Base-by-base conservation (phyloP, 140 eudicot species). In the Senecio squalidus region DNA sequence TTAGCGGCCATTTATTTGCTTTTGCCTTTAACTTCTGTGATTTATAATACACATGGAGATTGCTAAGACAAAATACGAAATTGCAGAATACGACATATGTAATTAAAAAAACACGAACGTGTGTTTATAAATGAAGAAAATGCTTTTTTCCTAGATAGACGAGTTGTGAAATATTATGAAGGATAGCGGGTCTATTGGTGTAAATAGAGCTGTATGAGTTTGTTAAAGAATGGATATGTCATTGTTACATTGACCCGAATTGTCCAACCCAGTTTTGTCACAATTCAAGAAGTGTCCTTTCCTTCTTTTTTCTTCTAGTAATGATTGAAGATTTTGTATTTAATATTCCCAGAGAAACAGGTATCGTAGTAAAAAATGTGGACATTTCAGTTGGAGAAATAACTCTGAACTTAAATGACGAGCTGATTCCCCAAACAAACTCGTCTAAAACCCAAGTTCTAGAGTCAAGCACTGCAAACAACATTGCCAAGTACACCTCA, bases 371-470 rank as follows among this genome's bases (percentile, higher is more conserved):
- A 59, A 84, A 79, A 68, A 69, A 87, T 58, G 67, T 92, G 71
- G 96, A 87, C 56, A 62, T 92, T 49, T 64, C 75, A 39, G 63
- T 68, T 65, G 98, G 98, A 48, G 89, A 84, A 64, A 80, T 92
- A 20, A 50, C 71, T 18, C 28, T 92, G 58, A 84, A 79, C 78
- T 52, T 92, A 60, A 69, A 77, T 41, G 98, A 87, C 79, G 86
- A 81, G 62, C 50, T 91, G 63, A 68, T 87, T 47, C 45, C 44
- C 5, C 70, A 73, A 62, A 76, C 71, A 55, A 84, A 79, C 73
- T 57, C 75, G 47, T 46, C 80, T 58, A 34, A 64, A 25, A 76
- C 64, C 26, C 73, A 48, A 55, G 64, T 52, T 66, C 40, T 54
- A 34, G 71, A 70, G 16, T 67, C 86, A 58, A 67, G 31, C 61